These are phyloP conservation scores for Echeveria elegans DNA, from an alignment of 164 flowering plant genomes.

Conservation along the genomic window DNA sequence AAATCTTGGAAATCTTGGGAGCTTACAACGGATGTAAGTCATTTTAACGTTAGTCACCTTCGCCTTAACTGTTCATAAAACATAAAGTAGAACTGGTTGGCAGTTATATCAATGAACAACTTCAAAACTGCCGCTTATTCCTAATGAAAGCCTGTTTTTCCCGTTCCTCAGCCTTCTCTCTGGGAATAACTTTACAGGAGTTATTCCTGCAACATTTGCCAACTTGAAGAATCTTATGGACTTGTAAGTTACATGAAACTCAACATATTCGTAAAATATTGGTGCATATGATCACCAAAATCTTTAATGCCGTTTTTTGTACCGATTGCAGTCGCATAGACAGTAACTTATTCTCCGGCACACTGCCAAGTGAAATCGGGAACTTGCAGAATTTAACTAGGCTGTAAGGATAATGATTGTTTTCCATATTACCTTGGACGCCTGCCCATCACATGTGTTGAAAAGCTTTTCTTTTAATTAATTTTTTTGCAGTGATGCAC, in stretches of 20 bases:
- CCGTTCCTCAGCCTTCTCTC: constrained; percentile 35
- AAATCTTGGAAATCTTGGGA: constrained; percentile 40
- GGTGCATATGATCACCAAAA: neutral
- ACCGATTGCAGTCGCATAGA: constrained; percentile 61
- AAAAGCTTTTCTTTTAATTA: neutral
- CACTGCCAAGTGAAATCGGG: constrained; percentile 76
- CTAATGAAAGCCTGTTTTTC: neutral
- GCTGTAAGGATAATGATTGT: constrained; percentile 40
- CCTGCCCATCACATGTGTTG: neutral
- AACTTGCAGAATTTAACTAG: constrained; percentile 48
- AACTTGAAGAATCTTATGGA: constrained; percentile 38
- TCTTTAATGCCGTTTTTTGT: neutral
- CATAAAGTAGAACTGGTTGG: neutral
- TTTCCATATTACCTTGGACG: neutral
- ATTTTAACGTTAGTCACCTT: neutral
- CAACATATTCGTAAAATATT: neutral
- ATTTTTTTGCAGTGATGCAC: constrained; percentile 49
- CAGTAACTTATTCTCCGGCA: constrained; percentile 62
- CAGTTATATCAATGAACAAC: neutral
- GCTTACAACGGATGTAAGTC: constrained; percentile 50
- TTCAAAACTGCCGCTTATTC: neutral
- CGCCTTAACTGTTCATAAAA: neutral
- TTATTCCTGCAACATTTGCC: constrained; percentile 39
- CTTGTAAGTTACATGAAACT: constrained; percentile 37
- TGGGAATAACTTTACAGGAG: constrained; percentile 51